Evolutionary conservation across 495 filamentous ascomycete genomes (phyloP).

Genomic region (Evansstolkia leycettana): DNA sequence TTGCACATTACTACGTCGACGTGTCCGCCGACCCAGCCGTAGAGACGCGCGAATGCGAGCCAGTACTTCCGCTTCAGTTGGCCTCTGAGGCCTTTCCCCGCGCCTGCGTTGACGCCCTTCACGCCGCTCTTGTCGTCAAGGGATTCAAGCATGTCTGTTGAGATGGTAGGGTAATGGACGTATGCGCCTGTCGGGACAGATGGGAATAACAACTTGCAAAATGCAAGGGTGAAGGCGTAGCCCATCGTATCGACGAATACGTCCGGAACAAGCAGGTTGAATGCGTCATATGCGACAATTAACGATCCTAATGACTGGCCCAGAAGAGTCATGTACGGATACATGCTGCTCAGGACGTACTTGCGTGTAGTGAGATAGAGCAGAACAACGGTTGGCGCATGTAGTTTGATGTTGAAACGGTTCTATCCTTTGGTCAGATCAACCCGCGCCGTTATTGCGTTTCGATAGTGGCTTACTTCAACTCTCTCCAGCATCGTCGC

Average conservation of each 20-base stretch:
- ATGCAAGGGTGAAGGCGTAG: constrained; percentile 78
- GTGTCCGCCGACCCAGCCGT: constrained; percentile 65
- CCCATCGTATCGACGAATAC: constrained; percentile 97
- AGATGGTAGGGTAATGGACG: constrained; percentile 96
- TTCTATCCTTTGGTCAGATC: constrained; percentile 29
- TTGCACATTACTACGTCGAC: constrained; percentile 96
- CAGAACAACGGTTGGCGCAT: constrained; percentile 72
- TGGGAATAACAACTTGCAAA: constrained; percentile 73
- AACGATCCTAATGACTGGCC: constrained; percentile 85
- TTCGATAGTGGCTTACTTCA: constrained; percentile 31
- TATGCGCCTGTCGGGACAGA: constrained; percentile 80
- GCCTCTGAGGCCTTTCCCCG: constrained; percentile 57
- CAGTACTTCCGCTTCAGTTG: constrained; percentile 68
- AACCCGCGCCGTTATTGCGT: too few species aligned
- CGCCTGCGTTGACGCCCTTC: constrained; percentile 73
- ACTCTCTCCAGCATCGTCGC: constrained; percentile 64
- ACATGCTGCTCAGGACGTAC: constrained; percentile 72
- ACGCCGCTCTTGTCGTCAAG: constrained; percentile 53
- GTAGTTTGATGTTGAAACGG: constrained; percentile 85
- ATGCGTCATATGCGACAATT: constrained; percentile 83
- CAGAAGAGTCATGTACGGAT: constrained; percentile 87
- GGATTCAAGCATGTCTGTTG: constrained; percentile 89
- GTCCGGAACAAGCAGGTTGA: constrained; percentile 80
- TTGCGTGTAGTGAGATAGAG: constrained; percentile 81
- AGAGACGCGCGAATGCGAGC: constrained; percentile 69